phyloP scores from a whole-genome alignment of 225 moss, liverwort and hornwort species.

The Bryum argenteum region DNA sequence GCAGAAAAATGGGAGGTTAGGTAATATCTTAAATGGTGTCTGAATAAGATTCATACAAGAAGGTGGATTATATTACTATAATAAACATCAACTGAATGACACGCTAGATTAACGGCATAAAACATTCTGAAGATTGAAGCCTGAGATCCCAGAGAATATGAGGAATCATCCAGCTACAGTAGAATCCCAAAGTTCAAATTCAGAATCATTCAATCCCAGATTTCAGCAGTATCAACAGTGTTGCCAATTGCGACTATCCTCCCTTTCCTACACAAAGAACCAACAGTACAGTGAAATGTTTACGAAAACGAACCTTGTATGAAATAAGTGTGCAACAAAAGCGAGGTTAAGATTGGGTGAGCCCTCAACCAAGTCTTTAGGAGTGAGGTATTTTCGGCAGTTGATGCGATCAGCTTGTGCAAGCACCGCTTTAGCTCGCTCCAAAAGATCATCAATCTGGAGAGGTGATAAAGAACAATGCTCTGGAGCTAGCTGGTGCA shows the following conservation, averaged over 20 bases:
- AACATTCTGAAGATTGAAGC: no score
- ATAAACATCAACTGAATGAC: not conserved
- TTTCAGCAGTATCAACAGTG: not conserved
- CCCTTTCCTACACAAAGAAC: not conserved
- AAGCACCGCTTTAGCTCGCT: slow-evolving; percentile 90
- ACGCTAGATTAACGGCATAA: not conserved
- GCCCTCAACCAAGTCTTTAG: slow-evolving; percentile 89
- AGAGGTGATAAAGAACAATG: slow-evolving; percentile 80
- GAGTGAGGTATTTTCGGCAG: slow-evolving; percentile 80
- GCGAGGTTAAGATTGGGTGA: slow-evolving; percentile 96
- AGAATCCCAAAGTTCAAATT: no score
- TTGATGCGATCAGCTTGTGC: slow-evolving; percentile 92
- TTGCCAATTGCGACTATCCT: not conserved
- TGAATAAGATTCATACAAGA: no score
- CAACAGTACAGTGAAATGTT: not conserved
- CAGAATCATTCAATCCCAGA: no score
- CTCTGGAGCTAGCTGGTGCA: slow-evolving; percentile 86
- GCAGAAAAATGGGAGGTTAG: no score
- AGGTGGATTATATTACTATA: no score
- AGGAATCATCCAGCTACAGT: no score
- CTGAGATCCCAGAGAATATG: no score
- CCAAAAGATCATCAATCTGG: slow-evolving; percentile 64
- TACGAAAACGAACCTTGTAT: slow-evolving; percentile 62
- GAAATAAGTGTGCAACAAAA: slow-evolving; percentile 93
- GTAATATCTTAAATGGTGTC: no score